Conservation (phyloP, 2,329 filamentous ascomycete species). For the Plenodomus biglobosus region DNA sequence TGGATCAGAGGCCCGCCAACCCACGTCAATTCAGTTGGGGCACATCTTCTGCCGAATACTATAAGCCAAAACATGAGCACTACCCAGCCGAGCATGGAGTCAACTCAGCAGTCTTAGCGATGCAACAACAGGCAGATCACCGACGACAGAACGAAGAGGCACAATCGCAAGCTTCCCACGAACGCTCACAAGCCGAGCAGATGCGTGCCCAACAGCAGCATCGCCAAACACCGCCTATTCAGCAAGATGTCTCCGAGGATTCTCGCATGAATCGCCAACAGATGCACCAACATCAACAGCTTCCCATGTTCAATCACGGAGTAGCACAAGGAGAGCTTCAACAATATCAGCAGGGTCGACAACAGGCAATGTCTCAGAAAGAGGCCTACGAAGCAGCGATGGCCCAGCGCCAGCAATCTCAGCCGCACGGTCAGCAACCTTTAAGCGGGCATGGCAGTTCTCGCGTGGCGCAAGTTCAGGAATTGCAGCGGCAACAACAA, state of each 20-base stretch:
- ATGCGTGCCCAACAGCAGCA: slow-evolving; percentile 1
- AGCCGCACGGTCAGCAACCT: slow-evolving; percentile 7
- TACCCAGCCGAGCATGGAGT: slow-evolving; percentile 15
- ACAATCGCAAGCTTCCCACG: slow-evolving; percentile 7
- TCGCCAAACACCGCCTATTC: slow-evolving; percentile 2
- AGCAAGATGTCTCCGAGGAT: slow-evolving; percentile 1
- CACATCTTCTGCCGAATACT: slow-evolving; percentile 27
- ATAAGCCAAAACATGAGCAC: slow-evolving; percentile 21
- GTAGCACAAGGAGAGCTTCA: background rate
- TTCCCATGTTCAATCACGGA: background rate
- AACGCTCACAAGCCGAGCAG: slow-evolving; percentile 5
- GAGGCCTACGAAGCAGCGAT: slow-evolving; percentile 4
- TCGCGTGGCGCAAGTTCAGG: slow-evolving; percentile 7
- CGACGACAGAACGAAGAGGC: slow-evolving; percentile 10
- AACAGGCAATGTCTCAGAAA: slow-evolving; percentile 5
- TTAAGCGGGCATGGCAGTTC: background rate
- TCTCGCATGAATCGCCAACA: background rate
- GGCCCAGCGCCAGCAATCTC: slow-evolving; percentile 7
- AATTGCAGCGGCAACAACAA: slow-evolving; percentile 14
- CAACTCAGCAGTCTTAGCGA: slow-evolving; percentile 16
- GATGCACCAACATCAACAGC: background rate
- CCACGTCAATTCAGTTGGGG: slow-evolving; percentile 10
- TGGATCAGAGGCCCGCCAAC: slow-evolving; percentile 9
- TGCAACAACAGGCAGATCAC: slow-evolving; percentile 15
- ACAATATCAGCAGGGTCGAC: slow-evolving; percentile 3